Percentiles rank a stretch among this genome's conserved stretches.
phyloP scores from a whole-genome alignment of 257 asterid species.

The Paraleonurus japonicus region DNA sequence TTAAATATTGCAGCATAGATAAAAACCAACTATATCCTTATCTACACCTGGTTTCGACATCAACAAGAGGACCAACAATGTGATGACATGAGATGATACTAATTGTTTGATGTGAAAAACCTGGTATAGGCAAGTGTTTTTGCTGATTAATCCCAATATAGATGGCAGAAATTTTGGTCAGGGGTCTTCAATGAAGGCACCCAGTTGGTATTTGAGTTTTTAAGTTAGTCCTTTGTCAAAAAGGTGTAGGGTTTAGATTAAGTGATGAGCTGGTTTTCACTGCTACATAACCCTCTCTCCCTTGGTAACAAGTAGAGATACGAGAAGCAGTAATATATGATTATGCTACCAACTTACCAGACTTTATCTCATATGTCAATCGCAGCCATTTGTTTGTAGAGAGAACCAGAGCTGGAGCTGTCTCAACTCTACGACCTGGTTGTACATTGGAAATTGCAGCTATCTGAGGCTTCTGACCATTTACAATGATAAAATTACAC shows the following conservation, averaged over 20 bases:
- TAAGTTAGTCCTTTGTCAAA: neutral
- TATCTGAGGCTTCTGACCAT: slow-evolving; percentile 72
- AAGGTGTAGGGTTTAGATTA: neutral
- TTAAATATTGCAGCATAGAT: slow-evolving; percentile 15
- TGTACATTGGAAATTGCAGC: slow-evolving; percentile 68
- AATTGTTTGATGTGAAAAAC: slow-evolving; percentile 8
- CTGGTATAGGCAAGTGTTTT: neutral
- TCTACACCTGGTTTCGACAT: slow-evolving; percentile 14
- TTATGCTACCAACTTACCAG: slow-evolving; percentile 56
- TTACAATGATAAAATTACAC: slow-evolving; percentile 78
- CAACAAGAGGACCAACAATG: neutral
- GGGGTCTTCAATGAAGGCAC: neutral
- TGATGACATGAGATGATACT: neutral
- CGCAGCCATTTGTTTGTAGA: slow-evolving; percentile 86
- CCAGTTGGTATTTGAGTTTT: slow-evolving; percentile 12
- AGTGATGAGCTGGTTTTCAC: neutral
- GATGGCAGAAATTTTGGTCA: neutral
- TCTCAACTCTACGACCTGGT: slow-evolving; percentile 87
- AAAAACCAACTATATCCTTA: slow-evolving; percentile 5
- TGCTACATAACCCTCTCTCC: slow-evolving; percentile 1
- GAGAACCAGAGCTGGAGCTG: slow-evolving; percentile 72
- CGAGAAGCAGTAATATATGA: neutral
- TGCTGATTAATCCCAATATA: slow-evolving; percentile 5
- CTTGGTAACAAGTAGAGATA: slow-evolving; percentile 1
- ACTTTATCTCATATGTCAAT: slow-evolving; percentile 73